Evolutionary conservation across 306 rosid genomes (phyloP), one percentile per base, ranked within the genome.

Genomic region (Hylodesmum podocarpum): DNA sequence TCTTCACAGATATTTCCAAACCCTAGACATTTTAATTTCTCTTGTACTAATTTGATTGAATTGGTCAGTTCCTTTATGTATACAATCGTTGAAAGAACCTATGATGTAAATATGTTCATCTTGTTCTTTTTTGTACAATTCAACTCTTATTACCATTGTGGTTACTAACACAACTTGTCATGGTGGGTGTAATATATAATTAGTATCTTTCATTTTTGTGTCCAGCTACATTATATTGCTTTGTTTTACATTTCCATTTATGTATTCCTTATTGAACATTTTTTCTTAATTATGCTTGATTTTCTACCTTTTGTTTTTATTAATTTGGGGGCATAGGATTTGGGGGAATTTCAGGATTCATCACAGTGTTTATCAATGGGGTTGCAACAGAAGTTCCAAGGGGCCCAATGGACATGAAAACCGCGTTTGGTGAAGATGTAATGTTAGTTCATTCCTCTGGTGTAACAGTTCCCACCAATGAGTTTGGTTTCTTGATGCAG

Each of bases 311-410:
- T 39, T 16, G 7, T 4, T 18, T 25, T 8, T 18, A 0, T 24
- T 58, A 49, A 22, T 72, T 66, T 44, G 40, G 37, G 64, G 75
- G 75, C 24, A 6, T 44, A 53, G 75, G 78, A 24, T 51, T 31
- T 73, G 81, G 76, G 75, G 77, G 80, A 13, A 47, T 55, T 67
- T 33, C 87, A 85, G 96, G 90, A 76, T 34, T 78, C 62, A 88
- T 88, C 78, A 87, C 89, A 7, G 97, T 95, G 80, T 89, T 89
- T 75, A 89, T 95, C 41, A 95, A 95, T 84, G 98, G 97, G 28
- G 76, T 92, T 70, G 82, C 90, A 43, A 90, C 93, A 73, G 97
- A 95, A 82, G 71, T 90, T 51, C 88, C 89, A 67, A 88, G 85
- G 22, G 98, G 97, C 2, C 83, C 89, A 40, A 46, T 95, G 22